Base-by-base conservation (phyloP, 108 stramenopile genomes). In the Conticribra guillardii region DNA sequence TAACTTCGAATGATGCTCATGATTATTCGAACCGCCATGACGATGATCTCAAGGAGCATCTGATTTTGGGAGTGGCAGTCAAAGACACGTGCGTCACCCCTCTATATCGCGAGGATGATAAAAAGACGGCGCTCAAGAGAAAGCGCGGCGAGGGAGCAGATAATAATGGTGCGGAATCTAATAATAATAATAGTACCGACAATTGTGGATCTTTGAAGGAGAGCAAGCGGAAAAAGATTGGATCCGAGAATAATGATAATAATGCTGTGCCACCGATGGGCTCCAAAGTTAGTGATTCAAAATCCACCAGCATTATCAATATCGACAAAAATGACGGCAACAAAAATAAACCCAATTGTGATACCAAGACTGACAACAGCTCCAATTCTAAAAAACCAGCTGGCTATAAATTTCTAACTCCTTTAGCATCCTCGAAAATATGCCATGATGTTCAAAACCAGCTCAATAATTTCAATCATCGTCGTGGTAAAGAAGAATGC, bases 51-150 rank as follows among this genome's bases (percentile, higher is more conserved):
- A 11, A 41, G 37, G 34, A 54, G 14, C 76, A 77, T 67, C 56
- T 89, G 28, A 83, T 84, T 58, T 68, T 94, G 22, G 90, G 93
- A 5, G 49, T 94, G 30, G 88, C 90, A 8, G 89, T 85, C 15
- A 84, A 81, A 14, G 93, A 94, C 64, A 70, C 85, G 9, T 91
- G 93, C 58, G 68, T 91, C 19, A 45, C 67, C 2, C 86, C 92
- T 4, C 28, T 80, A 2, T 87, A 81, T 51, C 49, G 67, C 24
- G 58, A 77, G 14, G 60, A 79, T 15, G 57, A 27, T 2, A 44
- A 46, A 14, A 48, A 41, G 24, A 19, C 9, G 9, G 41, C 33
- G 1, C 2, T 21, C n/a, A 59, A 55, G 64, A 22, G 28, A 63
- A 34, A 33, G 14, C 50, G 68, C 15, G 51, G 37, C 19, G 51